These are phyloP conservation scores for Berberis vulgaris DNA, from an alignment of 164 flowering plant genomes.

Conservation along the genomic window DNA sequence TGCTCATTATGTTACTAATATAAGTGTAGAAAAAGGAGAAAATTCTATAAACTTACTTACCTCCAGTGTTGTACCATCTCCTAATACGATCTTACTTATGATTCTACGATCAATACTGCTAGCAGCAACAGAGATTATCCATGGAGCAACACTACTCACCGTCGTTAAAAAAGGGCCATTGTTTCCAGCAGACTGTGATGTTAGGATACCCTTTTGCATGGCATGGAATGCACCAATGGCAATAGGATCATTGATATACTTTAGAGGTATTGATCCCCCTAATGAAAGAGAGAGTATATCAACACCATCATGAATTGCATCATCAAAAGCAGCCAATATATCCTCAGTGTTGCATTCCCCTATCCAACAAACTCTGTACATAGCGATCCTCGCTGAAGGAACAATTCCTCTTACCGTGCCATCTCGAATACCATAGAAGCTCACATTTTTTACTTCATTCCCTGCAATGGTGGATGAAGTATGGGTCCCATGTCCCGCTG, in stretches of 20 bases:
- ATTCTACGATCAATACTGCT: slow-evolving; percentile 16
- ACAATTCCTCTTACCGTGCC: too few relatives aligned
- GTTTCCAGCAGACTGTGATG: slow-evolving; percentile 15
- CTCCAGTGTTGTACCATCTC: neutral
- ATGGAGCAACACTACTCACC: slow-evolving; percentile 10
- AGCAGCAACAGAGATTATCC: slow-evolving; percentile 19
- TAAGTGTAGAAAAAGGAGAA: neutral
- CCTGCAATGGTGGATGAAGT: too few relatives aligned
- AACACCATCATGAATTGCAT: too few relatives aligned
- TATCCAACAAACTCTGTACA: too few relatives aligned
- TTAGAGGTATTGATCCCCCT: neutral
- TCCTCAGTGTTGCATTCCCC: too few relatives aligned
- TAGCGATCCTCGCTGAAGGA: too few relatives aligned
- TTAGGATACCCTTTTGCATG: slow-evolving; percentile 14
- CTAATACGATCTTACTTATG: slow-evolving; percentile 3
- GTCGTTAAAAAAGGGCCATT: slow-evolving; percentile 3
- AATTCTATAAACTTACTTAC: neutral
- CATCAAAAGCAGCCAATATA: too few relatives aligned
- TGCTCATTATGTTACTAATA: too few relatives aligned
- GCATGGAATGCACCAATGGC: slow-evolving; percentile 19
- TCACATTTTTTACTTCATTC: too few relatives aligned
- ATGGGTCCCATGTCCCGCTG: too few relatives aligned
- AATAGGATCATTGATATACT: slow-evolving; percentile 6
- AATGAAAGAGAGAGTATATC: slow-evolving; percentile 11
- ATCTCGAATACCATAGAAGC: too few relatives aligned